Evolutionary conservation across 306 rosid genomes (phyloP), one percentile per base, ranked within the genome.

Genomic region (Vachellia pachyceras): DNA sequence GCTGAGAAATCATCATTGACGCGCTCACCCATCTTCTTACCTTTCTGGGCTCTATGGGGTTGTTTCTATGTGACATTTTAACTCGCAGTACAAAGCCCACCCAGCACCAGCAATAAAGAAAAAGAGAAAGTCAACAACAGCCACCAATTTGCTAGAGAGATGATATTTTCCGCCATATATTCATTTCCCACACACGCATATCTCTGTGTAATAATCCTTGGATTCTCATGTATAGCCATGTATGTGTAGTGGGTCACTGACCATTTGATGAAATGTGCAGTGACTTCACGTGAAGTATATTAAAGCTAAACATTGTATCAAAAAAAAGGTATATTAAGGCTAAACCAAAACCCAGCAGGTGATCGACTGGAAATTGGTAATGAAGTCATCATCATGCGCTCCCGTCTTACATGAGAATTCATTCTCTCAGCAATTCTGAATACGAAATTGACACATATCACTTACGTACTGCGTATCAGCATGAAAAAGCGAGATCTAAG

Each of bases 261-360:
- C 50, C 77, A 35, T 69, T 79, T 74, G 61, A 75, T 47, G 23
- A 57, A 12, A 17, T 64, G 54, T 83, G 75, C 58, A 79, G 25
- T 20, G 87, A 76, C 84, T 12, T 80, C 65, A 50, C 47, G 41
- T 45, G 78, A 73, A 68, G 44, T 67, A 35, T 46, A n/a, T n/a
- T n/a, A n/a, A n/a, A n/a, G n/a, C n/a, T n/a, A n/a, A n/a, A n/a
- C n/a, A n/a, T n/a, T n/a, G n/a, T n/a, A n/a, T n/a, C n/a, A n/a
- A n/a, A n/a, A n/a, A n/a, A n/a, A n/a, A n/a, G n/a, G n/a, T n/a
- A n/a, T n/a, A 6, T 5, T 55, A 58, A 75, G 17, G 65, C 33
- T 9, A 41, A 67, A 58, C n/a, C 67, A 11, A 25, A 60, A 11
- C 80, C 17, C 23, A 77, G 33, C 33, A 29, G 33, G 33, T 29